Evolutionary conservation across 2,329 filamentous ascomycete genomes (phyloP), one percentile per base, ranked within the genome.

Genomic region (Monosporascus sp.): DNA sequence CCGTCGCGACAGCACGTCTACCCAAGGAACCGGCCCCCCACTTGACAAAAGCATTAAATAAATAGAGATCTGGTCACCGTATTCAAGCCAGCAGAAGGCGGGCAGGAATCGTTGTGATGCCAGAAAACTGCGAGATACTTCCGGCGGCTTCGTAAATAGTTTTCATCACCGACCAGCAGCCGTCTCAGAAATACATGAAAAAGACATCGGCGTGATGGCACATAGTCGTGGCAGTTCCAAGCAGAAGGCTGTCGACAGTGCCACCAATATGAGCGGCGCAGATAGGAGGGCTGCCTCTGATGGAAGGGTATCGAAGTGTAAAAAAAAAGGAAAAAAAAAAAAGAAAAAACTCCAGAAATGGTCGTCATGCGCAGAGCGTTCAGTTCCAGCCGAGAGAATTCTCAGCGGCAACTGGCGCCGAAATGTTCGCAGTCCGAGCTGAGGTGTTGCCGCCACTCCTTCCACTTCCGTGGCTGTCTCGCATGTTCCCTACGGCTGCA

Each of bases 351-450:
- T n/a, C n/a, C 55, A 20, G 59, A 63, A 63, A 64, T 69, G 59
- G 56, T 64, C 56, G 57, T 70, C 68, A 63, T 71, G 58, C 61
- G 60, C 54, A 27, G 55, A 60, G 59, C 22, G 48, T 62, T 84
- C 80, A 97, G 77, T 95, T 96, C 92, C 92, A 97, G 65, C 92
- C 92, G 60, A 97, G 82, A 50, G 91, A 96, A 79, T 97, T 97
- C 77, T 95, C 91, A 3, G 91, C 88, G 71, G 92, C 92, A 58
- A 96, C 88, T 3, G 92, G 92, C 37, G 90, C 89, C 57, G 89
- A 95, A 69, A 97, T 96, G 72, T 87, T 78, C 44, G 79, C 78
- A 3, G 79, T 82, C 48, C 81, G 77, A 22, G 72, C 79, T 40
- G 79, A 82, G 70, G 77, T 76, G 62, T 74, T 74, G 69, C 73